Evolutionary conservation across 1,139 yeast species (phyloP), one percentile per base, ranked within the genome.

Genomic region (Blastobotrys proliferans): DNA sequence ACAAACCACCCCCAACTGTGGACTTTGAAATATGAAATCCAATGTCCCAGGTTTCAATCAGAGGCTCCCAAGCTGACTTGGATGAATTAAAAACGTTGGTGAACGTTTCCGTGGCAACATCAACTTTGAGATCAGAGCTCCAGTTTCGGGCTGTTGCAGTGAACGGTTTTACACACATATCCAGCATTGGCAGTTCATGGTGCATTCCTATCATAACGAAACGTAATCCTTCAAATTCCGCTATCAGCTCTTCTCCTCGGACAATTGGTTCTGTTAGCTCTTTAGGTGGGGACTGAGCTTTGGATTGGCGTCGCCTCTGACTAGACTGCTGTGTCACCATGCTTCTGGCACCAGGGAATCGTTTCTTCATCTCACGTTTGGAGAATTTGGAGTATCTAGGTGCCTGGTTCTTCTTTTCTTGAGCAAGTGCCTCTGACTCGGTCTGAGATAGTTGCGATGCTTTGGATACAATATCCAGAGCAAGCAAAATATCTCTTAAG

Each of bases 11-110:
- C 6, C 50, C 45, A 47, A 56, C 47, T 38, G 62, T 56, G 2
- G 67, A 66, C 49, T 73, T 76, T 0, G 84, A 70, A 1, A 84
- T 78, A 60, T 85, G 88, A 14, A 88, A 63, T 0, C 88, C 81
- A 42, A 92, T 69, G 9, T 90, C 83, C 86, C 95, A 85, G 0
- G 92, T 81, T 55, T 94, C 98, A 39, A 92, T 63, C 37, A 94
- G 68, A 0, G 98, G 97, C 55, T 94, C 98, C 99, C 99, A 94
- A 0, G 94, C 79, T 0, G 97, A 88, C 52, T 87, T 79, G 0
- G 97, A 78, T 59, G 90, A 90, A 61, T 92, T 92, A 69, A 83
- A 92, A 19, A 90, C 79, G 61, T 90, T 92, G 10, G 84, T 75
- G 51, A 70, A 79, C 0, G 88, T 75, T 52, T 81, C 86, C 24